Conservation (phyloP, 164 flowering plant species). For the Aristolochia contorta region DNA sequence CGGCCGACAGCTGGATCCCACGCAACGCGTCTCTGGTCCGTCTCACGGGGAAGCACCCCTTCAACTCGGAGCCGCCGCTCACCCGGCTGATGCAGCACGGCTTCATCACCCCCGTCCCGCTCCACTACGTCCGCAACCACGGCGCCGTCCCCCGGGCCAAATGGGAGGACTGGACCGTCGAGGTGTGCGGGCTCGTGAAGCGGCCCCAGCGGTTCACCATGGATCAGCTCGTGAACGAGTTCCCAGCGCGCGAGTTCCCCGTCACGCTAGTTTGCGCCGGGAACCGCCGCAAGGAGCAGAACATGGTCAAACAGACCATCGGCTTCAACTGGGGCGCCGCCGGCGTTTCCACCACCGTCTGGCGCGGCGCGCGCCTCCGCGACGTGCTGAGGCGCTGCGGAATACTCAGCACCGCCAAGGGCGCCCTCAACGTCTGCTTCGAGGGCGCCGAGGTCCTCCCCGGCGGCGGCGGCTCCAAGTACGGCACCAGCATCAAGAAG, state of each 20-base stretch:
- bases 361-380: conserved; percentile 70
- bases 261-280: conserved; percentile 94
- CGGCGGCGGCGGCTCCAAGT: conserved; percentile 95
- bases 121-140: conserved; percentile 98
- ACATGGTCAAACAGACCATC: conserved; percentile 73
- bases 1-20: conserved; percentile 73
- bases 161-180: conserved; percentile 83
- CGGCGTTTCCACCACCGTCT: conserved; percentile 76
- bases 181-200: conserved; percentile 67
- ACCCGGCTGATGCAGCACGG: conserved; percentile 80
- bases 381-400: conserved; percentile 68
- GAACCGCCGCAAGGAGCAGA: conserved; percentile 87
- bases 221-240: conserved; percentile 66
- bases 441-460: conserved; percentile 94
- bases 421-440: conserved; percentile 78
- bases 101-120: conserved; percentile 84
- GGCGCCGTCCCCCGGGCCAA: conserved; percentile 64
- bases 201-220: conserved; percentile 56
- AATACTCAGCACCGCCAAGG: conserved; percentile 31
- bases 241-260: conserved; percentile 54
- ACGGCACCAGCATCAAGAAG: conserved; percentile 61
- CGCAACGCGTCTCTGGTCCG: conserved; percentile 73
- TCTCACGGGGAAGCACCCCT: conserved; percentile 94
- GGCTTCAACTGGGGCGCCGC: conserved; percentile 98
- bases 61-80: conserved; percentile 79